Evolutionary conservation across 2,329 filamentous ascomycete species (phyloP).

Genomic region (Ascocoryne sarcoides): DNA sequence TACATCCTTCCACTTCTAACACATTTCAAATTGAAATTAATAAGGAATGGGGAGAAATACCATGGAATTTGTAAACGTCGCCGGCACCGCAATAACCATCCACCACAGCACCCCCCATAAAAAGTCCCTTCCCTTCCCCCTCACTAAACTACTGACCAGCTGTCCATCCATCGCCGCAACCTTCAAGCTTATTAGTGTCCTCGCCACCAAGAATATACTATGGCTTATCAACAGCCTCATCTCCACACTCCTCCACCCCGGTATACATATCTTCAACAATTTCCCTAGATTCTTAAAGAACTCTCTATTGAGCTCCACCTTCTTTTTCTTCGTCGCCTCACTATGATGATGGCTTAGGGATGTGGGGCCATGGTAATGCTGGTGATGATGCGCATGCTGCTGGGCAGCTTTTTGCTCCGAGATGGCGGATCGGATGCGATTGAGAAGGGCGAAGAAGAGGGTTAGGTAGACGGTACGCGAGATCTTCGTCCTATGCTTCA

Average conservation of each 20-base stretch:
- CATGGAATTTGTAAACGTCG: constrained; percentile 99
- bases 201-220: constrained; percentile 81
- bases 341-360: constrained; percentile 27
- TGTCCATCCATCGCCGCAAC: constrained; percentile 93
- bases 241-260: constrained; percentile 84
- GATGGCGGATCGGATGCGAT: constrained; percentile 85
- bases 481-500: constrained; percentile 71
- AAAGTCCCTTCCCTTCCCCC: constrained; percentile 86
- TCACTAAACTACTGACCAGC: constrained; percentile 84
- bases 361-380: constrained; percentile 37
- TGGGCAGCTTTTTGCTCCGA: constrained; percentile 86
- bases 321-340: constrained; percentile 48
- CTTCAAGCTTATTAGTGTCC: constrained; percentile 89
- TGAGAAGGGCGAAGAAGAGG: constrained; percentile 69
- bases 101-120: constrained; percentile 86
- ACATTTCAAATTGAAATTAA: constrained; percentile 37
- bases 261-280: constrained; percentile 78
- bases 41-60: constrained; percentile 97
- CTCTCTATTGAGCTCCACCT: constrained; percentile 87
- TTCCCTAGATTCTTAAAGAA: constrained; percentile 61
- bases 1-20: too few relatives aligned
- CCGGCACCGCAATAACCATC: constrained; percentile 95
- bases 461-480: constrained; percentile 78
- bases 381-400: constrained; percentile 41
- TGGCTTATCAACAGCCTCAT: constrained; percentile 79